Percentiles rank a stretch among this genome's conserved stretches.
Conservation (phyloP, 345 rosid genomes). For the Turritis glabra region DNA sequence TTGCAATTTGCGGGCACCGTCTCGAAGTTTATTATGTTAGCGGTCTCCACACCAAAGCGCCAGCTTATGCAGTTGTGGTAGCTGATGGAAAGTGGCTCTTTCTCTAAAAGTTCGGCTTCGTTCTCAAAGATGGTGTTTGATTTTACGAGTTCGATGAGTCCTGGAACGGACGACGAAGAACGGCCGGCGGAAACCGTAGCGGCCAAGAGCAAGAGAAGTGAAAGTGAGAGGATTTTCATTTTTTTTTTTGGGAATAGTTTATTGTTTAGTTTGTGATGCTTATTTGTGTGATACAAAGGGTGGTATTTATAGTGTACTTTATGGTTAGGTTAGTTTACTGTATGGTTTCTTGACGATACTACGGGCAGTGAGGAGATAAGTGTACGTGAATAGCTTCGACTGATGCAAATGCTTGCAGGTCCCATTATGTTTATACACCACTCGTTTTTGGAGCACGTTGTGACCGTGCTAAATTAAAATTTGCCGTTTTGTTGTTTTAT, state of each 20-base stretch:
- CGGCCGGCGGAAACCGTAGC: constrained; percentile 18
- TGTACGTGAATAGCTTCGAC: neutral
- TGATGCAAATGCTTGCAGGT: neutral
- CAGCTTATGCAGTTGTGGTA: constrained; percentile 58
- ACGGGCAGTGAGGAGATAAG: neutral
- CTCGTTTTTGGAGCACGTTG: constrained; percentile 30
- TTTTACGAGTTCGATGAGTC: constrained; percentile 21
- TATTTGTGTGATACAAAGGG: constrained; percentile 5
- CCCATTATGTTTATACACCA: neutral
- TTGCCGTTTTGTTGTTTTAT: neutral
- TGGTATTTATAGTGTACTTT: constrained; percentile 29
- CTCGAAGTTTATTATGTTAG: constrained; percentile 48
- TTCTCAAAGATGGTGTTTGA: neutral
- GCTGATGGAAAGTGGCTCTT: constrained; percentile 19
- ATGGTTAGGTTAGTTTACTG: neutral
- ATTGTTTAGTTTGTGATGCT: constrained; percentile 27
- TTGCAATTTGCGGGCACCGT: constrained; percentile 52
- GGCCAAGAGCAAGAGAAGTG: constrained; percentile 38
- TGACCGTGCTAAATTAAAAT: neutral
- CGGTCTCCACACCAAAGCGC: constrained; percentile 64
- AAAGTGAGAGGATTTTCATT: constrained; percentile 33
- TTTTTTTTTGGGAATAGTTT: neutral
- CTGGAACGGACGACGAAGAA: neutral
- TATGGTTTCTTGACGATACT: neutral
- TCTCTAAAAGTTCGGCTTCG: constrained; percentile 17